A percentile compares a stretch with the other conserved stretches of the same genome.
These are phyloP conservation scores for Albifimbria verrucaria DNA, from an alignment of 2,329 filamentous ascomycete genomes.

Conservation along the genomic window DNA sequence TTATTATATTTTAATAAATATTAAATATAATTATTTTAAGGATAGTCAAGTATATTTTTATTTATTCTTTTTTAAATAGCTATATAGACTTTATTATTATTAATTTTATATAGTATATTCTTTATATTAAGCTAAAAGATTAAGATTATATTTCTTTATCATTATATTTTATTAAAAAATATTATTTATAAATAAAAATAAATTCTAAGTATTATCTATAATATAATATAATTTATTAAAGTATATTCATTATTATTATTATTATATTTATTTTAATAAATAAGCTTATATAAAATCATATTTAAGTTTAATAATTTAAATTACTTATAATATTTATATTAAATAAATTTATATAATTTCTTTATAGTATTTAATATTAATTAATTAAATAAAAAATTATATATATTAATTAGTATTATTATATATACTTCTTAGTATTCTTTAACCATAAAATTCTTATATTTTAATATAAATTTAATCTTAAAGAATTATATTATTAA, in stretches of 20 bases:
- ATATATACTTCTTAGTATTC: background rate
- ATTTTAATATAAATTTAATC: background rate
- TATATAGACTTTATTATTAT: background rate
- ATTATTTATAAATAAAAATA: background rate
- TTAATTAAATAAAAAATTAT: background rate
- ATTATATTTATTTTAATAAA: constrained; percentile 1
- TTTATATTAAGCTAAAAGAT: background rate
- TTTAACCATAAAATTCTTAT: background rate
- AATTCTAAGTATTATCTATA: background rate
- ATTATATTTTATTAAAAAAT: background rate
- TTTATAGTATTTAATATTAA: background rate
- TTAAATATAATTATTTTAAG: background rate
- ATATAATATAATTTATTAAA: background rate
- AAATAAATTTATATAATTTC: background rate
- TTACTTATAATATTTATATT: background rate
- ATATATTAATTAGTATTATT: background rate
- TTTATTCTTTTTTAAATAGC: background rate
- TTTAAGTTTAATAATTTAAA: background rate
- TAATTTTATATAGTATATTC: background rate
- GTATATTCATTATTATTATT: background rate
- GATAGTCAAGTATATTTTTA: background rate
- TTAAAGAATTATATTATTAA: background rate
- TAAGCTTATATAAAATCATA: background rate
- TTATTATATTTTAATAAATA: background rate
- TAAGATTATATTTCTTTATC: background rate